phyloP scores from a whole-genome alignment of 148 eudicot species.

The Vaccinium darrowii region DNA sequence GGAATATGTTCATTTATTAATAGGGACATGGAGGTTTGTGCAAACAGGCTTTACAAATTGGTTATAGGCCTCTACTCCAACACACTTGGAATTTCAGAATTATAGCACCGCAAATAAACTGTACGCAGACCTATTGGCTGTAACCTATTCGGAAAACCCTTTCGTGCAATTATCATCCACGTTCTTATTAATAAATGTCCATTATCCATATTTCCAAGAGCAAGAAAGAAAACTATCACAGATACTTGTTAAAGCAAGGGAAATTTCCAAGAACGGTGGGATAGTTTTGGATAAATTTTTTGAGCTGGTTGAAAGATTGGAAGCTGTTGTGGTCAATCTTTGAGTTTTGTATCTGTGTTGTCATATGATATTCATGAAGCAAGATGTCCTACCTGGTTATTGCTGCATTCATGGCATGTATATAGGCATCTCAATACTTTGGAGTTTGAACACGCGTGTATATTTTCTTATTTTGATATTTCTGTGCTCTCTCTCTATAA shows the following conservation, averaged over 20 bases:
- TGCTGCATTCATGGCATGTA: neutral
- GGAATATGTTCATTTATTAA: neutral
- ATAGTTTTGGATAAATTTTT: neutral
- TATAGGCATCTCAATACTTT: neutral
- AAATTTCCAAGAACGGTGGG: neutral
- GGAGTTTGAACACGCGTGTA: neutral
- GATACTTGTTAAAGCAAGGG: neutral
- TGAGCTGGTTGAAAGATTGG: neutral
- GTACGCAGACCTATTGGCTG: neutral
- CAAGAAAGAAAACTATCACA: constrained; percentile 2
- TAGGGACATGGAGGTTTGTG: neutral
- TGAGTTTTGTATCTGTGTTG: neutral
- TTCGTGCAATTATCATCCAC: neutral
- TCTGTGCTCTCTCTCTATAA: constrained; percentile 5
- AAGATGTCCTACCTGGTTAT: neutral
- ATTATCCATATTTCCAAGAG: neutral
- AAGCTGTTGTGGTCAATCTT: neutral
- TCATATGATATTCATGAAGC: neutral
- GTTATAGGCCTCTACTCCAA: neutral
- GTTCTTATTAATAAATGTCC: neutral
- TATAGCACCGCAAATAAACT: neutral
- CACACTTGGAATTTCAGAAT: neutral
- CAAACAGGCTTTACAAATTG: neutral
- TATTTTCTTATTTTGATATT: neutral
- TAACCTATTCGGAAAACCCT: neutral